A percentile compares a stretch with the other conserved stretches of the same genome.
These are phyloP conservation scores for Dissophora ornata DNA, from an alignment of 192 early-diverging fungal genomes.

Conservation along the genomic window DNA sequence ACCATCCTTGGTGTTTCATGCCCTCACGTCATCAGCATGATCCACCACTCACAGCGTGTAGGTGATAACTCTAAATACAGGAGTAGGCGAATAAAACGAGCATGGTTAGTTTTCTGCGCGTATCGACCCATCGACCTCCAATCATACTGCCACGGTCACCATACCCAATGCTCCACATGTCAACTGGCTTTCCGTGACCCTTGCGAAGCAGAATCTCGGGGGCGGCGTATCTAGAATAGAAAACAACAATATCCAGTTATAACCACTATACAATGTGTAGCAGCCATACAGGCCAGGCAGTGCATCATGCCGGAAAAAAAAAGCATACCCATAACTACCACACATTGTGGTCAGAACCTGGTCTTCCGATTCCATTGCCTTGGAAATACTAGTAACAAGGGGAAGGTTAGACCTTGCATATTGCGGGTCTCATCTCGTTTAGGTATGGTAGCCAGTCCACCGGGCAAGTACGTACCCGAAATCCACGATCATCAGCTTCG, in stretches of 20 bases:
- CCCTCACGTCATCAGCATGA: too few species aligned
- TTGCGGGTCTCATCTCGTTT: too few species aligned
- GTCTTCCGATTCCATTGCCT: slow-evolving; percentile 68
- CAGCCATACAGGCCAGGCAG: too few species aligned
- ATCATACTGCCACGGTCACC: background rate
- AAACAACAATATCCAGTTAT: background rate
- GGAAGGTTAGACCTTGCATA: background rate
- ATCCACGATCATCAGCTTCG: slow-evolving; percentile 87
- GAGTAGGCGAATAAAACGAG: too few species aligned
- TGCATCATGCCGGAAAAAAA: too few species aligned
- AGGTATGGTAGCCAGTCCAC: too few species aligned
- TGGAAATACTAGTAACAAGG: slow-evolving; percentile 72
- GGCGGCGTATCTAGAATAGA: slow-evolving; percentile 59
- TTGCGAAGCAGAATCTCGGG: slow-evolving; percentile 87
- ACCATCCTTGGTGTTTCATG: too few species aligned
- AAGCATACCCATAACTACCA: slow-evolving; percentile 86
- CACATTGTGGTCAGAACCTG: slow-evolving; percentile 82
- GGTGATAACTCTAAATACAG: slow-evolving; percentile 77
- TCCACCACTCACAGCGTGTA: slow-evolving; percentile 86
- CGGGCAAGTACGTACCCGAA: slow-evolving; percentile 68
- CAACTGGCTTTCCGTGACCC: slow-evolving; percentile 90
- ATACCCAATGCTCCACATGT: slow-evolving; percentile 92
- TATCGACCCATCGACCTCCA: too few species aligned
- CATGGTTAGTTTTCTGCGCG: background rate
- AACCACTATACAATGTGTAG: too few species aligned